These are phyloP conservation scores for Rhodotorula sp. DNA, from an alignment of 1,284 basidiomycete genomes.

Conservation along the genomic window DNA sequence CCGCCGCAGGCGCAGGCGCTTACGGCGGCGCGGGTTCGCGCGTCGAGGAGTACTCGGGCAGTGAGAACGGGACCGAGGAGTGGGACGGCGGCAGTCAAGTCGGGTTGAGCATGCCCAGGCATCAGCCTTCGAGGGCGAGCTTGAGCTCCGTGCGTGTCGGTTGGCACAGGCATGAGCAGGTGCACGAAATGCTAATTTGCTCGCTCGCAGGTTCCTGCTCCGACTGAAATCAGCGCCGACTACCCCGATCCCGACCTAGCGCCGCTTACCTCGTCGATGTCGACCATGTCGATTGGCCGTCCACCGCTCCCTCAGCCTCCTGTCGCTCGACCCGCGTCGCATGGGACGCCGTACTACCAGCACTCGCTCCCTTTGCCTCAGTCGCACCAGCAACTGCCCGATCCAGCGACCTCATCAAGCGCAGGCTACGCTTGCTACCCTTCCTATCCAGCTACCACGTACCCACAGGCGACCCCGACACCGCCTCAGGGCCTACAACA, in stretches of 20 bases:
- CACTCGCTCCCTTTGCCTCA: not conserved
- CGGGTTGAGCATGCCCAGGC: not conserved
- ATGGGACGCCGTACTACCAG: not conserved
- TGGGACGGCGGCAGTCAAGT: slow-evolving; percentile 11
- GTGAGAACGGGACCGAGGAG: slow-evolving; percentile 8
- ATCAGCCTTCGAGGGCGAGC: not conserved
- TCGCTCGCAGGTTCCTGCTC: not conserved
- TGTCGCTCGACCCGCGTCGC: not conserved
- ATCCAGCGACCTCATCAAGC: not conserved
- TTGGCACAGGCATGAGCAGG: not conserved
- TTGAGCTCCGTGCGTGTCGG: not conserved
- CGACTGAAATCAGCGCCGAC: slow-evolving; percentile 20
- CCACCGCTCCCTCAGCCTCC: slow-evolving; percentile 34
- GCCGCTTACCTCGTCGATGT: slow-evolving; percentile 33
- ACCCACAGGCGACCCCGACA: not conserved
- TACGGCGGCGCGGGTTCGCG: slow-evolving; percentile 37
- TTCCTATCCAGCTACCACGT: not conserved
- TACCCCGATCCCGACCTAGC: slow-evolving; percentile 39
- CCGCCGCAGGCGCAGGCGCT: not conserved
- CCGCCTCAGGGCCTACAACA: not conserved
- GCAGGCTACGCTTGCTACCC: not conserved
- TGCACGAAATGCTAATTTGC: not conserved
- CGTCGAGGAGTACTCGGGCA: slow-evolving; percentile 7
- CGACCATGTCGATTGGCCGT: slow-evolving; percentile 18
- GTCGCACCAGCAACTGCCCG: not conserved